Percentiles rank a stretch among this genome's conserved stretches.
phyloP scores from a whole-genome alignment of 202 grass and related monocot genomes.

The Panicum hallii region DNA sequence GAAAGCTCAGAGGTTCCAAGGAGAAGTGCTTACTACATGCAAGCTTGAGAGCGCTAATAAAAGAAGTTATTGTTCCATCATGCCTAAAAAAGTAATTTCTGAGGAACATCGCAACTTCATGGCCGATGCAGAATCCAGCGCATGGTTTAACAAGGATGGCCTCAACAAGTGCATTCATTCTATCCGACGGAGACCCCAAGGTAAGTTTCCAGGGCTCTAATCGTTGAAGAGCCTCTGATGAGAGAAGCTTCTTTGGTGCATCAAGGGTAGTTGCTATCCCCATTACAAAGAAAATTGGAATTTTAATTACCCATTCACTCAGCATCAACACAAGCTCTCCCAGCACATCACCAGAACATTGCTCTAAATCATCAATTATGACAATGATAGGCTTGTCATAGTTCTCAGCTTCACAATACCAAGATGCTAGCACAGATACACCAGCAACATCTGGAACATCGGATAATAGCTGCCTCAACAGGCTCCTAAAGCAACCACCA shows the following conservation, averaged over 20 bases:
- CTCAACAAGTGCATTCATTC: conserved; percentile 89
- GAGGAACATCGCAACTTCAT: conserved; percentile 73
- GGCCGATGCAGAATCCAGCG: conserved; percentile 66
- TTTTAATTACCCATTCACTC: conserved; percentile 86
- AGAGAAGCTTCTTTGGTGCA: conserved; percentile 76
- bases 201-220: conserved; percentile 73
- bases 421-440: conserved; percentile 70
- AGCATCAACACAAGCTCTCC: conserved; percentile 77
- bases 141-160: conserved; percentile 79
- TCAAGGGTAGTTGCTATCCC: conserved; percentile 80
- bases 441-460: conserved; percentile 74
- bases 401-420: conserved; percentile 69
- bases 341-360: conserved; percentile 68
- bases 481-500: conserved; percentile 70
- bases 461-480: conserved; percentile 72
- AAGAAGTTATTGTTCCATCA: conserved; percentile 89
- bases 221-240: conserved; percentile 74
- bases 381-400: conserved; percentile 70
- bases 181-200: conserved; percentile 78
- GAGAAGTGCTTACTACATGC: conserved; percentile 91
- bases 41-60: conserved; percentile 91
- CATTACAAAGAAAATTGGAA: conserved; percentile 90
- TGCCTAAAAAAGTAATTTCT: conserved; percentile 91
- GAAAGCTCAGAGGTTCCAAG: conserved; percentile 77
- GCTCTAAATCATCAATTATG: conserved; percentile 87